Base-by-base conservation (phyloP, 768 basidiomycete genomes). In the Amanita thiersii region DNA sequence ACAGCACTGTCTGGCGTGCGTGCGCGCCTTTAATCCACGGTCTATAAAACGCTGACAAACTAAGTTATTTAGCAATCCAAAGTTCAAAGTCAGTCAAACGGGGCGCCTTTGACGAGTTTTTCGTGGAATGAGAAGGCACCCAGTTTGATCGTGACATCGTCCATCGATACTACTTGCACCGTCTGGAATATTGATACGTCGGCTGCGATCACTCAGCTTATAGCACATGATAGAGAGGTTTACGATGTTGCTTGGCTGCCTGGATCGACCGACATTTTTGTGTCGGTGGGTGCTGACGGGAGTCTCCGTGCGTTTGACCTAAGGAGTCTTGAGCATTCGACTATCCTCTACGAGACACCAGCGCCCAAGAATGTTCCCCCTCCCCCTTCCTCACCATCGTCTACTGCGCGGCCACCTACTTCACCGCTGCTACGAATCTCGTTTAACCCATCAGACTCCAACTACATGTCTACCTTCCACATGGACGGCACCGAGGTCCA, bases 221-320 rank as follows among this genome's bases (percentile, higher is more conserved):
- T 96, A 54, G 92, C 94, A 0, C 94, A 96, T 62, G 92, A 97
- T 68, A 79, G 88, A 35, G 86, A 93, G 64, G 92, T 91, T 10
- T 94, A 93, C 64, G 92, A 97, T 57, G 92, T 96, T 30, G 92
- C 91, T n/a, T 99, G 96, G 94, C 75, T 97, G 9, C 96, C 96
- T 4, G 78, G 81, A 18, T 93, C 90, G 6, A 90, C 89, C 9
- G 92, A 98, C 57, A 90, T 97, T 50, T 99, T 99, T 58, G 92
- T 97, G 26, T 96, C 92, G 4, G 96, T 98, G 18, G 96, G 96
- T 17, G 94, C 94, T 21, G 96, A 99, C 56, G 96, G 96, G 8
- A 90, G 86, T 49, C 66, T 98, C 38, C 86, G 96, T 39, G 93
- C 94, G 9, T 99, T 98, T 60, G 96, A 99, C 61, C 70, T 99